phyloP scores from a whole-genome alignment of 305 asterid genomes.

The Plantago lanceolata region DNA sequence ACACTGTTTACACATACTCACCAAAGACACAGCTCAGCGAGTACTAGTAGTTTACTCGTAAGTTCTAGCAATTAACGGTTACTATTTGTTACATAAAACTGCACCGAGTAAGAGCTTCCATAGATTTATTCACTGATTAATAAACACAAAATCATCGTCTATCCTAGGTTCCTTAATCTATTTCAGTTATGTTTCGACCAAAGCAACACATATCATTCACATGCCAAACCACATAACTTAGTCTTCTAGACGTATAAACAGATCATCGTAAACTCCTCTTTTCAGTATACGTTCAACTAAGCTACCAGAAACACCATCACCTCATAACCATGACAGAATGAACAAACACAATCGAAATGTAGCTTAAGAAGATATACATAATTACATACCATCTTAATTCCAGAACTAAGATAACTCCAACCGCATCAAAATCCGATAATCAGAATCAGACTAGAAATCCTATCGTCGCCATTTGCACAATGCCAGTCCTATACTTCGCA shows the following conservation, averaged over 20 bases:
- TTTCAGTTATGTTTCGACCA: too few species aligned
- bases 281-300: constrained; percentile 11
- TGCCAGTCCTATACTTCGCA: constrained; percentile 24
- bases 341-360: constrained; percentile 7
- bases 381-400: constrained; percentile 42
- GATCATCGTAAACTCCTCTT: background rate
- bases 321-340: constrained; percentile 1
- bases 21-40: background rate
- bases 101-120: background rate
- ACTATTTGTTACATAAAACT: background rate
- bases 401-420: constrained; percentile 18
- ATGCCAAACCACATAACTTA: too few species aligned
- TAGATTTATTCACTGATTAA: background rate
- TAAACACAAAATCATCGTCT: background rate
- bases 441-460: constrained; percentile 16
- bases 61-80: background rate
- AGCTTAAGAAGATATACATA: background rate
- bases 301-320: background rate
- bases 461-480: constrained; percentile 7
- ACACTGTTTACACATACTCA: constrained; percentile 5
- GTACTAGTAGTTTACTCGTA: background rate
- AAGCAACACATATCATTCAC: background rate
- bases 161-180: background rate
- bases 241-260: too few species aligned
- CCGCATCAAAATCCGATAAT: constrained; percentile 23